These are phyloP conservation scores for Fragaria vesca DNA, from an alignment of 306 rosid genomes.

Conservation along the genomic window DNA sequence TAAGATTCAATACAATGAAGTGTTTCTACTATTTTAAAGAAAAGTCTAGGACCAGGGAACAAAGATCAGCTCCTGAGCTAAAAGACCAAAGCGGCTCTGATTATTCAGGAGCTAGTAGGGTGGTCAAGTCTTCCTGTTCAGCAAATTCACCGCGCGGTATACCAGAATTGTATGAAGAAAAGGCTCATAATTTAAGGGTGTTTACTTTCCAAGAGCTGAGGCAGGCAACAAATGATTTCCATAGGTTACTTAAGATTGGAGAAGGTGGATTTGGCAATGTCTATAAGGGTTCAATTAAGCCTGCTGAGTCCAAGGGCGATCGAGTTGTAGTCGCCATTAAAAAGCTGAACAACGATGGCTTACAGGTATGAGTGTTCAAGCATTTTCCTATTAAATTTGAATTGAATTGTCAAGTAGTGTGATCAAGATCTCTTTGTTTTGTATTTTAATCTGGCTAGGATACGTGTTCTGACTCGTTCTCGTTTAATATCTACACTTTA, in stretches of 20 bases:
- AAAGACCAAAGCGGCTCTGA: constrained; percentile 40
- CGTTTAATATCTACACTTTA: not conserved
- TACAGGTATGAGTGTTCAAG: constrained; percentile 56
- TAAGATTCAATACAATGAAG: constrained; percentile 47
- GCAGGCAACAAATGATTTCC: constrained; percentile 62
- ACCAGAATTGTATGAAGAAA: constrained; percentile 75
- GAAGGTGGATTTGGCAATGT: constrained; percentile 97
- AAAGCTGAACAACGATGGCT: constrained; percentile 64
- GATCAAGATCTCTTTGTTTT: not conserved
- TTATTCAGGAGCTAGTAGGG: constrained; percentile 42
- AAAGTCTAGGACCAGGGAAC: constrained; percentile 43
- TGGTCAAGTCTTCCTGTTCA: constrained; percentile 51
- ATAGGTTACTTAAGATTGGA: constrained; percentile 65
- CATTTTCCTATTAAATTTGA: constrained; percentile 10
- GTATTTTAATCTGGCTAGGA: not conserved
- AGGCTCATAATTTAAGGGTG: constrained; percentile 63
- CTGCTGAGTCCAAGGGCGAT: constrained; percentile 52
- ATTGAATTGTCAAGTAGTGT: constrained; percentile 13
- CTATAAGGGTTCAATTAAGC: constrained; percentile 66
- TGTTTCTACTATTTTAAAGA: constrained; percentile 64
- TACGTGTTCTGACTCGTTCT: not conserved
- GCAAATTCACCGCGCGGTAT: constrained; percentile 58
- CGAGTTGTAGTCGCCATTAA: constrained; percentile 66
- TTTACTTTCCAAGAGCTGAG: constrained; percentile 63
- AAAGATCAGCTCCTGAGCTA: constrained; percentile 70